A percentile compares a stretch with the other conserved stretches of the same genome.
Evolutionary conservation across 306 rosid genomes (phyloP).

Genomic region (Oemleria cerasiformis): DNA sequence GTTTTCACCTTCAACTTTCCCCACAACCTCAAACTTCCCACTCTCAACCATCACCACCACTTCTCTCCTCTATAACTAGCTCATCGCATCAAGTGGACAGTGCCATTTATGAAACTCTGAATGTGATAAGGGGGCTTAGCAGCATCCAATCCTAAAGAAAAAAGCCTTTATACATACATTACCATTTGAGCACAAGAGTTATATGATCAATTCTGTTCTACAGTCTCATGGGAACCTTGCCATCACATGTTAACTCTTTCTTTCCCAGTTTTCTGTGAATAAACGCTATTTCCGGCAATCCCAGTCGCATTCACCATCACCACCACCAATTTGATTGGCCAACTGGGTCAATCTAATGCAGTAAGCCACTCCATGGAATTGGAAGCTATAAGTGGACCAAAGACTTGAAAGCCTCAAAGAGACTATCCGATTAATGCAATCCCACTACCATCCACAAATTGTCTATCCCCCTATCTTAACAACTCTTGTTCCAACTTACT

Average conservation of each 20-base stretch:
- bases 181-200: background rate
- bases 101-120: background rate
- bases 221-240: background rate
- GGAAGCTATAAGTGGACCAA: background rate
- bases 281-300: background rate
- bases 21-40: constrained; percentile 4
- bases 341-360: background rate
- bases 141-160: background rate
- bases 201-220: background rate
- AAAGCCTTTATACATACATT: background rate
- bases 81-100: background rate
- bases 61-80: background rate
- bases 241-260: background rate
- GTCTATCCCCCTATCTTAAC: background rate
- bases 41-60: background rate
- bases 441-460: background rate
- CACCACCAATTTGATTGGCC: background rate
- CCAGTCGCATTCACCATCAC: background rate
- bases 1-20: background rate
- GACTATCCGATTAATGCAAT: background rate
- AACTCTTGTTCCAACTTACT: background rate
- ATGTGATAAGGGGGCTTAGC: background rate
- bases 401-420: background rate
- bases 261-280: background rate
- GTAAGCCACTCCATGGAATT: background rate